A percentile compares a stretch with the other conserved stretches of the same genome.
Conservation (phyloP, 306 rosid species). For the Prunus armeniaca region DNA sequence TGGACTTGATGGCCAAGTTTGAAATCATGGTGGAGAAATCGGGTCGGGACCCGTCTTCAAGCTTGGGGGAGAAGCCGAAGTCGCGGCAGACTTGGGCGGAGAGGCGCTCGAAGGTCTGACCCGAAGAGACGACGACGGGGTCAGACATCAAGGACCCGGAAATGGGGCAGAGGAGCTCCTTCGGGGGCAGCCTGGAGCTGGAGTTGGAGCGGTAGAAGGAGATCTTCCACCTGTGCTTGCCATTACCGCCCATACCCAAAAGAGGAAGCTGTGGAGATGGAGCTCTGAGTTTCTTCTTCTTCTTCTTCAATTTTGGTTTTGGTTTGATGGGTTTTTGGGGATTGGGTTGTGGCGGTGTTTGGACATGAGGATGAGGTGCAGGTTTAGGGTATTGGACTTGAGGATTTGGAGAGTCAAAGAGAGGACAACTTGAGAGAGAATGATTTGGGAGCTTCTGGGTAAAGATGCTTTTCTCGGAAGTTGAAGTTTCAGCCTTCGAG, state of each 20-base stretch:
- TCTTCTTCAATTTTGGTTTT: not conserved
- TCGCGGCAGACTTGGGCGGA: constrained; percentile 58
- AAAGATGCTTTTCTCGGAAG: not conserved
- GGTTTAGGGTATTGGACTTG: not conserved
- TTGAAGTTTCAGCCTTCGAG: not conserved
- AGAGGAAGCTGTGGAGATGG: not conserved
- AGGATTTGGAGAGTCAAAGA: not conserved
- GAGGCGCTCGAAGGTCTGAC: constrained; percentile 85
- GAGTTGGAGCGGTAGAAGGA: constrained; percentile 59
- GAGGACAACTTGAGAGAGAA: not conserved
- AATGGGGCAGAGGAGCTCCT: constrained; percentile 67
- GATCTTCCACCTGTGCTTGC: constrained; percentile 69
- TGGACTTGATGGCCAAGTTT: constrained; percentile 55
- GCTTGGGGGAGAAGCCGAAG: constrained; percentile 41
- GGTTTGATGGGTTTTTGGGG: not conserved
- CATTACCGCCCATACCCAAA: constrained; percentile 59
- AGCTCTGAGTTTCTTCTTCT: not conserved
- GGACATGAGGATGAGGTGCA: not conserved
- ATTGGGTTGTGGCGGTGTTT: not conserved
- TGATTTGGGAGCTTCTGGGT: not conserved
- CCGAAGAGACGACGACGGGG: constrained; percentile 86
- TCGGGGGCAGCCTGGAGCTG: constrained; percentile 40
- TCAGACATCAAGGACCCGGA: constrained; percentile 74
- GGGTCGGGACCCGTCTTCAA: constrained; percentile 64
- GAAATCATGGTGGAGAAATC: constrained; percentile 70